Conservation (phyloP, 495 filamentous ascomycete genomes). For the Neurospora sp. region DNA sequence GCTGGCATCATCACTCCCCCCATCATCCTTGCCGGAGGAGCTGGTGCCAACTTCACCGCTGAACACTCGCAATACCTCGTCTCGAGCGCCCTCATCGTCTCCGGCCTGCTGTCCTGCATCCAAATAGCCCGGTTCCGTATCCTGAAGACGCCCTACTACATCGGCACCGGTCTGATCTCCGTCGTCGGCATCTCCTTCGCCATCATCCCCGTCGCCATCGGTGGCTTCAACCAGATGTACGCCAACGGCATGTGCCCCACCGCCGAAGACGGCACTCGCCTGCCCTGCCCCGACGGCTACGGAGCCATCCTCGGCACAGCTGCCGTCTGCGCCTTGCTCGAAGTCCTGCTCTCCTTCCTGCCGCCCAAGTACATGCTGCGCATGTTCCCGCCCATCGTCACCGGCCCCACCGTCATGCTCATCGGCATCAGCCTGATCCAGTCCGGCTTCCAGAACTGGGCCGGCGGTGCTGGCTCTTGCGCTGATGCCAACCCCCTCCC, state of each 20-base stretch:
- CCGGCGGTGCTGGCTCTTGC: constrained; percentile 63
- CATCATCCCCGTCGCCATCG: constrained; percentile 74
- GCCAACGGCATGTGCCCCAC: constrained; percentile 64
- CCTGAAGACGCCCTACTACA: constrained; percentile 64
- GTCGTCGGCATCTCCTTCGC: constrained; percentile 87
- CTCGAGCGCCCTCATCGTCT: constrained; percentile 81
- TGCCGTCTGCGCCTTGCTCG: constrained; percentile 57
- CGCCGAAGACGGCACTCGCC: constrained; percentile 48
- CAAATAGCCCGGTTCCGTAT: constrained; percentile 85
- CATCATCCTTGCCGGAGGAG: constrained; percentile 58
- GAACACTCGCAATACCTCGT: constrained; percentile 70
- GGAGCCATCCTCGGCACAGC: constrained; percentile 76
- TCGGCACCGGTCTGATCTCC: constrained; percentile 82
- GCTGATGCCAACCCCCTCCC: constrained; percentile 42
- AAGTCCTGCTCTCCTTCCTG: constrained; percentile 67
- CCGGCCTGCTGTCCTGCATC: constrained; percentile 65
- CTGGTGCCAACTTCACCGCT: constrained; percentile 53
- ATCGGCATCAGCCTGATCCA: constrained; percentile 59
- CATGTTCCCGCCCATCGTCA: constrained; percentile 85
- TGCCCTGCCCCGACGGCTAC: constrained; percentile 80
- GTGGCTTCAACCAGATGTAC: constrained; percentile 80
- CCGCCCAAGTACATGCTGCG: constrained; percentile 58
- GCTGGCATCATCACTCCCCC: constrained; percentile 64
- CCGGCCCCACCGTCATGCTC: constrained; percentile 72
- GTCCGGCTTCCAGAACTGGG: constrained; percentile 75